phyloP scores from a whole-genome alignment of 2,329 filamentous ascomycete genomes.

The Fusarium setosum region DNA sequence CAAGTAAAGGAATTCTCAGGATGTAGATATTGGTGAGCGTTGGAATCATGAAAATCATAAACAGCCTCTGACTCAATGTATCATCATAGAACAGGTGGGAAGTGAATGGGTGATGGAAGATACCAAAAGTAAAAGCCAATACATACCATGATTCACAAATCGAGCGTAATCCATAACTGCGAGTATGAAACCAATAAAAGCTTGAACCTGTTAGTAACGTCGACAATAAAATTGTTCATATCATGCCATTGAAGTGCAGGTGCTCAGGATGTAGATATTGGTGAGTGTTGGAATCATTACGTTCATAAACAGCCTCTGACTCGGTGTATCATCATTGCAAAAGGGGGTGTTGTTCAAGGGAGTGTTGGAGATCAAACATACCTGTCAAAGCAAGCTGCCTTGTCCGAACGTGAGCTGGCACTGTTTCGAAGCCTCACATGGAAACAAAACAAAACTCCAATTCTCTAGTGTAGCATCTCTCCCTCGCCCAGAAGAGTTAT shows the following conservation, averaged over 20 bases:
- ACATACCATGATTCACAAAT: constrained; percentile 38
- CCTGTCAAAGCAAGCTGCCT: constrained; percentile 31
- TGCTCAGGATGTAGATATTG: constrained; percentile 38
- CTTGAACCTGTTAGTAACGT: constrained; percentile 12
- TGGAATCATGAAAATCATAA: constrained; percentile 58
- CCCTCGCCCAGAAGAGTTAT: constrained; percentile 51
- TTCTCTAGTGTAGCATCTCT: constrained; percentile 54
- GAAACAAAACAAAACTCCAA: constrained; percentile 51
- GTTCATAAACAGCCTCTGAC: constrained; percentile 60
- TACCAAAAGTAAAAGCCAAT: neutral
- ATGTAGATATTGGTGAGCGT: constrained; percentile 46
- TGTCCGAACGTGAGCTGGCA: constrained; percentile 34
- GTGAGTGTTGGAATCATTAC: constrained; percentile 50
- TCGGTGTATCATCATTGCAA: constrained; percentile 54
- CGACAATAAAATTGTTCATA: neutral
- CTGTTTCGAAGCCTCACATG: constrained; percentile 41
- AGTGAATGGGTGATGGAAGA: neutral
- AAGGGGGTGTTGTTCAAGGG: neutral
- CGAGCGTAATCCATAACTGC: neutral
- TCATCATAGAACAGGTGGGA: constrained; percentile 51
- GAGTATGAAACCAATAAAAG: neutral
- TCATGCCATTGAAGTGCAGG: neutral
- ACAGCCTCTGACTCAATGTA: constrained; percentile 58
- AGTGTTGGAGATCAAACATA: constrained; percentile 33
- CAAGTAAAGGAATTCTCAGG: constrained; percentile 17